Evolutionary conservation across 2,329 filamentous ascomycete species (phyloP).

Genomic region (Alternaria longipes): DNA sequence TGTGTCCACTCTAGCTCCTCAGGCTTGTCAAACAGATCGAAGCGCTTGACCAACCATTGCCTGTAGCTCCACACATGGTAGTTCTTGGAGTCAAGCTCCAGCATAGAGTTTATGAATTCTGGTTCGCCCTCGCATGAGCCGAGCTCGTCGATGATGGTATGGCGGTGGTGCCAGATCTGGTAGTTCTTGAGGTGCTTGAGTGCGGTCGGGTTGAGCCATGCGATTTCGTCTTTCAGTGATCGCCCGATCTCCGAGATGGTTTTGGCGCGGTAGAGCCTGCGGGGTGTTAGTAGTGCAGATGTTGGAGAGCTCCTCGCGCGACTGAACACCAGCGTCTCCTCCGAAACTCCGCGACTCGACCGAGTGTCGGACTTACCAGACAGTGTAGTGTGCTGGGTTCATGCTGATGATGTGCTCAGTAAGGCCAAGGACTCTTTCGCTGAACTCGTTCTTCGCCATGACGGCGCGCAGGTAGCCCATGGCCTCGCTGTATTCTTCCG

Average conservation of each 20-base stretch:
- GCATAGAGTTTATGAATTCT: slow-evolving; percentile 80
- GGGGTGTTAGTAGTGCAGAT: slow-evolving; percentile 25
- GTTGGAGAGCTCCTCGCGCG: neutral
- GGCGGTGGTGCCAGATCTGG: slow-evolving; percentile 85
- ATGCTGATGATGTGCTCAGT: slow-evolving; percentile 90
- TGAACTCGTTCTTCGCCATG: slow-evolving; percentile 89
- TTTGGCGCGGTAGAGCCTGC: slow-evolving; percentile 83
- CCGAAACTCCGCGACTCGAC: slow-evolving; percentile 6
- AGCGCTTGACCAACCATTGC: slow-evolving; percentile 76
- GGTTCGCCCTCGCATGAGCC: slow-evolving; percentile 72
- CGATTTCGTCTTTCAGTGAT: slow-evolving; percentile 74
- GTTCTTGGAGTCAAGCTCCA: slow-evolving; percentile 90
- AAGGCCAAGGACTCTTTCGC: slow-evolving; percentile 77
- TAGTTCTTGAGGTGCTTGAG: slow-evolving; percentile 94
- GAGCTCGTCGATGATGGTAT: slow-evolving; percentile 66
- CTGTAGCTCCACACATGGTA: slow-evolving; percentile 99
- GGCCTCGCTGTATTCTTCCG: slow-evolving; percentile 87
- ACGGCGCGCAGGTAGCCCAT: slow-evolving; percentile 93
- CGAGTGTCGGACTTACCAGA: slow-evolving; percentile 69
- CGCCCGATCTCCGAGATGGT: slow-evolving; percentile 74
- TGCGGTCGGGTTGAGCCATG: slow-evolving; percentile 86
- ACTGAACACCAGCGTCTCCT: slow-evolving; percentile 4
- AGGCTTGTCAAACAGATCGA: slow-evolving; percentile 62
- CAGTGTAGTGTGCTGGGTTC: slow-evolving; percentile 98
- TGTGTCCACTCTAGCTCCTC: slow-evolving; percentile 77